A percentile compares a stretch with the other conserved stretches of the same genome.
These are phyloP conservation scores for Globisporangium paddicum DNA, from an alignment of 352 stramenopile species.

Conservation along the genomic window DNA sequence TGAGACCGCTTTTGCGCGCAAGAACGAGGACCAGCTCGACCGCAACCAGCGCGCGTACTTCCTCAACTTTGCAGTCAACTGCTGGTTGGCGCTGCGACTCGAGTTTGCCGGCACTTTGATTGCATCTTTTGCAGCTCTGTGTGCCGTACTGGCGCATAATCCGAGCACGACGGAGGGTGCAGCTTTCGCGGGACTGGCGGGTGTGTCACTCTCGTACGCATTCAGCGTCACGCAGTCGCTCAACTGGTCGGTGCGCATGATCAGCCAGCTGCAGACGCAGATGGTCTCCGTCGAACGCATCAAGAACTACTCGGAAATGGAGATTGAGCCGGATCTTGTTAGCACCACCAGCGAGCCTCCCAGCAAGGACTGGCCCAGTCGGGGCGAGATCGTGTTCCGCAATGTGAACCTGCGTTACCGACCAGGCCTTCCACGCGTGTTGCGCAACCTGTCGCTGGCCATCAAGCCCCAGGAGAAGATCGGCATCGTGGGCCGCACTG, in stretches of 20 bases:
- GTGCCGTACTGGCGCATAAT: slow-evolving; percentile 48
- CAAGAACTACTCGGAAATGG: slow-evolving; percentile 61
- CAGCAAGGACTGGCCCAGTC: slow-evolving; percentile 53
- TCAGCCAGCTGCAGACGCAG: slow-evolving; percentile 73
- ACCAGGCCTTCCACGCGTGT: slow-evolving; percentile 33
- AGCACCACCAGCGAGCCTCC: slow-evolving; percentile 83
- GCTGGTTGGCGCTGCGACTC: slow-evolving; percentile 70
- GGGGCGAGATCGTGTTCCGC: slow-evolving; percentile 70
- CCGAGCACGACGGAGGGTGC: slow-evolving; percentile 28
- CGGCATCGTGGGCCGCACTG: slow-evolving; percentile 56
- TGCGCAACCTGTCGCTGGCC: slow-evolving; percentile 47
- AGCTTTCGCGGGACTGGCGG: slow-evolving; percentile 53
- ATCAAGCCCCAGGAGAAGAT: slow-evolving; percentile 76
- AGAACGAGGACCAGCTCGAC: slow-evolving; percentile 54
- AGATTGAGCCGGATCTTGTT: slow-evolving; percentile 67
- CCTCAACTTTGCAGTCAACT: slow-evolving; percentile 69
- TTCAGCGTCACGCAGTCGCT: slow-evolving; percentile 76
- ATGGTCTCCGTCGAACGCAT: slow-evolving; percentile 80
- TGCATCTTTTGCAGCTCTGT: slow-evolving; percentile 43
- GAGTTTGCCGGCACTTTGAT: slow-evolving; percentile 71
- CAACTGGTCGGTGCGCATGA: slow-evolving; percentile 71
- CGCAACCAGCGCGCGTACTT: slow-evolving; percentile 73
- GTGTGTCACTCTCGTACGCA: slow-evolving; percentile 75
- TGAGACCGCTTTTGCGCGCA: slow-evolving; percentile 43
- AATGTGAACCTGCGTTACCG: slow-evolving; percentile 86